phyloP scores from a whole-genome alignment of 2,329 filamentous ascomycete species.

The Colletotrichum sp. region DNA sequence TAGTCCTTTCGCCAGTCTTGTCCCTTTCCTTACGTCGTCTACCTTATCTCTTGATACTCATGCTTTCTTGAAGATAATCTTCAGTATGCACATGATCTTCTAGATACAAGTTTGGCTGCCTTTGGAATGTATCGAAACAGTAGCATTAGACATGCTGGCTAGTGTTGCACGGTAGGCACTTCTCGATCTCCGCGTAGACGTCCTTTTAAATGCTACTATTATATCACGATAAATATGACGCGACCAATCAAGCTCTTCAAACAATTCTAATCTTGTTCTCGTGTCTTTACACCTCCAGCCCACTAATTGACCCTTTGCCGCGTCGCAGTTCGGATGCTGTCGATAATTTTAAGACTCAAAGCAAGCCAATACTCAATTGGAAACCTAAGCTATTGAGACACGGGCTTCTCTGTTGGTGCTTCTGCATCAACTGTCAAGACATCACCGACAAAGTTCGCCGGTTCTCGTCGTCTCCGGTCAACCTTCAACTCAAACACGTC shows the following conservation, averaged over 20 bases:
- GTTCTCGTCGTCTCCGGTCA: conserved; percentile 41
- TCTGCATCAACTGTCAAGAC: neutral
- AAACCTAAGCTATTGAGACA: neutral
- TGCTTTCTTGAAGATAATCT: rapidly evolving
- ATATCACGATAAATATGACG: neutral
- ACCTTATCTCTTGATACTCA: neutral
- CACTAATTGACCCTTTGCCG: neutral
- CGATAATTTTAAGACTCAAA: rapidly evolving
- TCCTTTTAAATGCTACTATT: rapidly evolving
- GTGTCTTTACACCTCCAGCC: neutral
- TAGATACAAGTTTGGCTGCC: rapidly evolving
- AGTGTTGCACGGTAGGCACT: neutral
- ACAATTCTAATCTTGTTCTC: neutral
- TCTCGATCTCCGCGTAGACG: rapidly evolving
- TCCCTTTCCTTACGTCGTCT: neutral
- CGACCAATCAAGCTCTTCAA: rapidly evolving
- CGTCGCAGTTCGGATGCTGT: neutral
- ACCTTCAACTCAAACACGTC: conserved; percentile 59
- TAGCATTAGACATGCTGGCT: neutral
- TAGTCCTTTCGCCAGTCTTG: neutral
- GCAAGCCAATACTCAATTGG: neutral
- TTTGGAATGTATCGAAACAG: neutral
- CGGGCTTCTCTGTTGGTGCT: neutral
- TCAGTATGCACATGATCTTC: neutral
- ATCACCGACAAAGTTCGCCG: conserved; percentile 28